Base-by-base conservation (phyloP, 1,284 basidiomycete species). In the Heterobasidion parviporum region DNA sequence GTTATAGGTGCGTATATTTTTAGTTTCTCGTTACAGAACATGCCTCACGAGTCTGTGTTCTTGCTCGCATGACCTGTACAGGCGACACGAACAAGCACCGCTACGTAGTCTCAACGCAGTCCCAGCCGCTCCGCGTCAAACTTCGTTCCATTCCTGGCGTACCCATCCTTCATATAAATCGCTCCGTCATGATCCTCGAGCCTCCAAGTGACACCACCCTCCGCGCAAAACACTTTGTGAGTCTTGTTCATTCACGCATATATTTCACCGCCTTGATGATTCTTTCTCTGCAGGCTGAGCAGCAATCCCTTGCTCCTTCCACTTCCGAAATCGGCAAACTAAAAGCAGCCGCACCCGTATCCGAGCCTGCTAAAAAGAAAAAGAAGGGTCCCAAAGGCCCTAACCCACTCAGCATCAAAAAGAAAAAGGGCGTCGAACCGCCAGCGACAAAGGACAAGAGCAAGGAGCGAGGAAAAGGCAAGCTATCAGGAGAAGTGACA, bases 401-500 rank as follows among this genome's bases (percentile, higher is more conserved):
- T 0, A 99, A 99, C 72, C 94, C 96, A 14, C 77, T 99, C 4
- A 94, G 92, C 58, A 74, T 95, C 43, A 94, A 92, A 76, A 98
- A 94, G 78, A 94, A 94, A 74, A 87, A 80, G 66, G 58, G 61
- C 2, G 47, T 14, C 2, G 45, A 44, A 36, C 47, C 36, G 14
- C 26, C 6, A 26, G 14, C n/a, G 8, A 53, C 52, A n/a, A 54
- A 53, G 32, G 16, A 26, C 10, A 54, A 51, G 34, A 20, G 36
- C 36, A 60, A 61, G 53, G 20, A 47, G 46, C 18, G 6, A 18
- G 12, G 18, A 48, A 16, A 16, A 10, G 46, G 1, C 10, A 12
- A 10, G 16, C 18, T 16, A 32, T 32, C 18, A 10, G 18, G 18
- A 14, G 12, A 16, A 15, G 46, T 32, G 26, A 48, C 46, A 4